Evolutionary conservation across 305 asterid species (phyloP), one percentile per base, ranked within the genome.

Genomic region (Ajuga reptans): DNA sequence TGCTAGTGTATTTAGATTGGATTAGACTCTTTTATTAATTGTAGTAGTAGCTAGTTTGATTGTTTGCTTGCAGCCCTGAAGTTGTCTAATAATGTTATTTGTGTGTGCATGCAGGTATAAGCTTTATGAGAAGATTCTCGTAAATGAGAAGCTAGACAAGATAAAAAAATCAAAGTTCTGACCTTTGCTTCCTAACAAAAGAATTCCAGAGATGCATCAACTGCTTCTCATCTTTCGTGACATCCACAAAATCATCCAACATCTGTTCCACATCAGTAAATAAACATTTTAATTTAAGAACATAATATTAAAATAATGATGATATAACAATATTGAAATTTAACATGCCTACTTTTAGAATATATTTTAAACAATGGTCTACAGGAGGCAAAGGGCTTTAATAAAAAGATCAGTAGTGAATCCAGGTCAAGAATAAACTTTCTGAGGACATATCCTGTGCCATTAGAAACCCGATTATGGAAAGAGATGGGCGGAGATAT

Each of bases 131-230:
- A 21, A 50, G 46, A 59, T 60, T 55, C 63, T 64, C 53, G 27
- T 0, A 21, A 21, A 50, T 52, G 59, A 72, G 41, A 72, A 21
- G 27, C 27, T 29, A 46, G 15, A 18, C 36, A 37, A 53, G 18
- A 45, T 18, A 39, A 56, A 39, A 66, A 17, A 66, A 11, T 57
- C 55, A 36, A 76, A 51, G 17, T 36, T 69, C 75, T 66, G 17
- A 91, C 99, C 98, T 86, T 81, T 94, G 99, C 84, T 89, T 89
- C 76, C 99, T 83, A 55, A 94, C 95, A 71, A 94, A 91, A 68
- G 98, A 94, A 83, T 94, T 94, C 99, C 99, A 94, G 47, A 94
- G 92, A 91, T 91, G 98, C 99, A 94, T 94, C 86, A 94, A 59
- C 78, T 83, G 84, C 83, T 94, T 94, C 81, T 94, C 99, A 75